Conservation (phyloP, 2,329 filamentous ascomycete species). For the Magnaporthiopsis poae region DNA sequence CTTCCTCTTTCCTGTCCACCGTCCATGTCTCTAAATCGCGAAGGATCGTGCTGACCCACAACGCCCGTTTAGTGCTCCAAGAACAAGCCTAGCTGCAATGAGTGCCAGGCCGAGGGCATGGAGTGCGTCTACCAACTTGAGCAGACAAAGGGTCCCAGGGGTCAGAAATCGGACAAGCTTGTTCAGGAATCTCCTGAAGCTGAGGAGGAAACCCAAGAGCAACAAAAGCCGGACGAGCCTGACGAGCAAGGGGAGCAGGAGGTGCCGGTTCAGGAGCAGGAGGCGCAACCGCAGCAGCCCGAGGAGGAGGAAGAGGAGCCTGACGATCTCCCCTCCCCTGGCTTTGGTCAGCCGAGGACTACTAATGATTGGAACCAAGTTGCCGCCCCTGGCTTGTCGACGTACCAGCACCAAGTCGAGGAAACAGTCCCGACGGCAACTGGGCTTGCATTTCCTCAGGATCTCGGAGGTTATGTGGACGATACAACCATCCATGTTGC, state of each 20-base stretch:
- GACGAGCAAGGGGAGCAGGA: conserved; percentile 11
- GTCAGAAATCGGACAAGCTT: background rate
- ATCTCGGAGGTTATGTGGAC: background rate
- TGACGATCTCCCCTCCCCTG: conserved; percentile 16
- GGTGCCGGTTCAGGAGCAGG: conserved; percentile 12
- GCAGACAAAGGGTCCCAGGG: conserved; percentile 2
- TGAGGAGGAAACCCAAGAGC: background rate
- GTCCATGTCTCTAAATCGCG: background rate
- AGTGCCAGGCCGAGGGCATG: conserved; percentile 15
- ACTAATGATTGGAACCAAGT: background rate
- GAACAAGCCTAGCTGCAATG: conserved; percentile 23
- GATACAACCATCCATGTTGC: background rate
- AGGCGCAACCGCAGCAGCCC: conserved; percentile 4
- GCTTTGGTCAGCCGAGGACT: conserved; percentile 10
- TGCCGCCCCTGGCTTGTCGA: background rate
- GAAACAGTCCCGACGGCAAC: background rate
- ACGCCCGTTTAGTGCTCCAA: conserved; percentile 21
- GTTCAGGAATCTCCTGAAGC: background rate
- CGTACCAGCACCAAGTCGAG: background rate
- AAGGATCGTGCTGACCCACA: background rate
- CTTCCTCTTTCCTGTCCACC: no score
- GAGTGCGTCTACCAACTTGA: conserved; percentile 12
- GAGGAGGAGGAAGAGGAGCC: conserved; percentile 14
- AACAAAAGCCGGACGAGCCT: background rate
- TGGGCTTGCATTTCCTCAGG: background rate